A percentile compares a stretch with the other conserved stretches of the same genome.
Evolutionary conservation across 345 rosid species (phyloP).

Genomic region (Balakata baccata): DNA sequence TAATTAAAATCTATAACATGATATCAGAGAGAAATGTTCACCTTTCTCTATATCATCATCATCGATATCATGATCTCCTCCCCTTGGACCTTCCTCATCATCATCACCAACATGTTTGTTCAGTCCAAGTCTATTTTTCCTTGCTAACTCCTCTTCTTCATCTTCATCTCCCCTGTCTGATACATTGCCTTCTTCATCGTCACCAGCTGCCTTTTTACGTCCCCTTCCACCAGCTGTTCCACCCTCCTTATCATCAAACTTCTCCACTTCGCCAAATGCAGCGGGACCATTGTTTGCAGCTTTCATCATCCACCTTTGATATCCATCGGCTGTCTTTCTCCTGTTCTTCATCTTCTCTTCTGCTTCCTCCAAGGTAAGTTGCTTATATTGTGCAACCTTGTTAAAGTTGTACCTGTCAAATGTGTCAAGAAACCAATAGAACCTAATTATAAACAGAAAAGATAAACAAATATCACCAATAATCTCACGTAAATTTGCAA

Average conservation of each 20-base stretch:
- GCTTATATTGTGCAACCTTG: constrained; percentile 95
- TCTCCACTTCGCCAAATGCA: constrained; percentile 89
- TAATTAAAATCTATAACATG: background rate
- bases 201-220: constrained; percentile 65
- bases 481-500: background rate
- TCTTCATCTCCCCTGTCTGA: constrained; percentile 94
- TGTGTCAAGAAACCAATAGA: constrained; percentile 11
- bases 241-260: constrained; percentile 62
- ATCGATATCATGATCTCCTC: constrained; percentile 88
- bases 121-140: constrained; percentile 87
- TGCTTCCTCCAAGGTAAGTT: constrained; percentile 94
- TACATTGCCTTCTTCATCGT: constrained; percentile 80
- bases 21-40: constrained; percentile 23
- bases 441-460: background rate
- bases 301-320: constrained; percentile 99
- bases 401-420: constrained; percentile 22
- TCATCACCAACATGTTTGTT: constrained; percentile 65
- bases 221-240: constrained; percentile 60
- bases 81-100: constrained; percentile 92
- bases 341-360: constrained; percentile 96
- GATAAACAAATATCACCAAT: background rate
- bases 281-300: constrained; percentile 87
- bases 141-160: constrained; percentile 80
- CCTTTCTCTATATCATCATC: constrained; percentile 97
- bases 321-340: constrained; percentile 96